Percentiles rank a stretch among this genome's conserved stretches.
Evolutionary conservation across 148 eudicot species (phyloP).

Genomic region (Cornus controversa): DNA sequence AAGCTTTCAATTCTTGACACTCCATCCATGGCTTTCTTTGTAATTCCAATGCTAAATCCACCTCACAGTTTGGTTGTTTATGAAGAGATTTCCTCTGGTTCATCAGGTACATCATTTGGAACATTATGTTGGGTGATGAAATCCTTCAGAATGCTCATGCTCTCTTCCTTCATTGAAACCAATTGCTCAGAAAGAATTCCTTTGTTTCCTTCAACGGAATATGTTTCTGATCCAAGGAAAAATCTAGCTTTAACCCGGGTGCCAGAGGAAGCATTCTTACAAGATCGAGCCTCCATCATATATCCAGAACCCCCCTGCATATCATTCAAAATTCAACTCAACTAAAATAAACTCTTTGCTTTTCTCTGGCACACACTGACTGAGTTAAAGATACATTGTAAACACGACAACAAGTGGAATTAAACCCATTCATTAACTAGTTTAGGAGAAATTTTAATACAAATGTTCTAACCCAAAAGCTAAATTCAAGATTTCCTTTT

Average conservation of each 20-base stretch:
- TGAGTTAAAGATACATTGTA: too few relatives aligned
- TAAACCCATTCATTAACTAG: too few relatives aligned
- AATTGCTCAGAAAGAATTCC: conserved; percentile 70
- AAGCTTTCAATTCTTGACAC: too few relatives aligned
- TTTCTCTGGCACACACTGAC: not conserved
- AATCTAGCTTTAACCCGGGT: conserved; percentile 46
- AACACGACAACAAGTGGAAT: too few relatives aligned
- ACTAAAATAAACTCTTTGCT: not conserved
- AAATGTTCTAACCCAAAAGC: too few relatives aligned
- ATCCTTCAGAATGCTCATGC: conserved; percentile 77
- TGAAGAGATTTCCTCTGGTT: conserved; percentile 66
- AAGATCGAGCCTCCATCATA: conserved; percentile 48
- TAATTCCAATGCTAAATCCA: too few relatives aligned
- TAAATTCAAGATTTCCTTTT: too few relatives aligned
- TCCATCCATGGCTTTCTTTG: too few relatives aligned
- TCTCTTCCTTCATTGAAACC: conserved; percentile 63
- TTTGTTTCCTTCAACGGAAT: conserved; percentile 36
- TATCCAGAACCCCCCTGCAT: conserved; percentile 16
- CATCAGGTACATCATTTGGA: conserved; percentile 90
- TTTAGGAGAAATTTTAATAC: too few relatives aligned
- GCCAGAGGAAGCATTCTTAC: conserved; percentile 16
- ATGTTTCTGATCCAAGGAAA: conserved; percentile 70
- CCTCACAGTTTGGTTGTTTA: too few relatives aligned
- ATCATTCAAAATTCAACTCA: not conserved
- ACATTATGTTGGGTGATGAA: conserved; percentile 78